phyloP scores from a whole-genome alignment of 495 filamentous ascomycete species.

The Penicillium robsamsonii region DNA sequence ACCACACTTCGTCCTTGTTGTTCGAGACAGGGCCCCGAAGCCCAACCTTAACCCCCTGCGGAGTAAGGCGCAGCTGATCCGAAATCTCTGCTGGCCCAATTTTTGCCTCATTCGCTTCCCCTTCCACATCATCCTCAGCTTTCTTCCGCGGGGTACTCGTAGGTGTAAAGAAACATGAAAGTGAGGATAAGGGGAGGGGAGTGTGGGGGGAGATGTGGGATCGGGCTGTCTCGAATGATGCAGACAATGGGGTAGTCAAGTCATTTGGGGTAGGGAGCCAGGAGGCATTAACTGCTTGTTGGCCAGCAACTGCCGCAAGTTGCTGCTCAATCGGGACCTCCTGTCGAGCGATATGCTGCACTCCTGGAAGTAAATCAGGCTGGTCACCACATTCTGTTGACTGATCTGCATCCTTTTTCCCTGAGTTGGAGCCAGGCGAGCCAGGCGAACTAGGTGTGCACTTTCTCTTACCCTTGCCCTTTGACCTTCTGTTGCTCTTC shows the following conservation, averaged over 20 bases:
- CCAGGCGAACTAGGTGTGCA: neutral
- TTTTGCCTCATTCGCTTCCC: neutral
- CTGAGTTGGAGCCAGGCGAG: neutral
- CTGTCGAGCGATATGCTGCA: neutral
- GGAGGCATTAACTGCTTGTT: neutral
- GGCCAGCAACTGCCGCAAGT: neutral
- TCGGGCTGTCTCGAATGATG: conserved; percentile 6
- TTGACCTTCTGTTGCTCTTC: neutral
- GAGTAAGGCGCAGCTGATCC: neutral
- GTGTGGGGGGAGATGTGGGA: conserved; percentile 1
- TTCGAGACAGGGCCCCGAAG: neutral
- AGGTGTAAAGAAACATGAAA: neutral
- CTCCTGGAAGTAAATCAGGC: neutral
- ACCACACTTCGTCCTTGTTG: neutral
- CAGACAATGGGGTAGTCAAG: neutral
- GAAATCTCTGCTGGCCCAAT: neutral
- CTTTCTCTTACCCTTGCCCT: neutral
- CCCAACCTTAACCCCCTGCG: neutral
- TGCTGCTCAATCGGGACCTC: neutral
- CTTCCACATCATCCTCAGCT: neutral
- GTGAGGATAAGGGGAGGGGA: neutral
- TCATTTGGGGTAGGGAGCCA: neutral
- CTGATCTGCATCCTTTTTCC: neutral
- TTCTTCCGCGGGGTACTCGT: neutral
- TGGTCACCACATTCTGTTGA: neutral